Conservation (phyloP, 2,329 filamentous ascomycete species). For the Microsporum audouinii region DNA sequence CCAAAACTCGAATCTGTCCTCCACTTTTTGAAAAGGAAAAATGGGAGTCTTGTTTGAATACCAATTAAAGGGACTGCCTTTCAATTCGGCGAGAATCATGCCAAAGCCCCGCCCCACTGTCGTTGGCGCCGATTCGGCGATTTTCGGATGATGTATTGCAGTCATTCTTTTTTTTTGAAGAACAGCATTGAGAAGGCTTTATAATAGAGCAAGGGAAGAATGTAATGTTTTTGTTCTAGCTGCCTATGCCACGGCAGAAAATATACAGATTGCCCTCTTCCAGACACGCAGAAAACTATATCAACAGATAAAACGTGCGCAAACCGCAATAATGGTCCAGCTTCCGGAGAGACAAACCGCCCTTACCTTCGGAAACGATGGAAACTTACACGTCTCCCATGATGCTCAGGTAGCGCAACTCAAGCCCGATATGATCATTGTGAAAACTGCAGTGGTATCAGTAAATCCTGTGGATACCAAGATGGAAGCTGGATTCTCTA, state of each 20-base stretch:
- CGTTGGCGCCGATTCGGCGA: background rate
- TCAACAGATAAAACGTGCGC: background rate
- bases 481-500: conserved; percentile 15
- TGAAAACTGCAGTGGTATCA: conserved; percentile 16
- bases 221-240: background rate
- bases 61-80: background rate
- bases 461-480: conserved; percentile 21
- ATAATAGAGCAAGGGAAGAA: background rate
- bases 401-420: background rate
- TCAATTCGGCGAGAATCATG: background rate
- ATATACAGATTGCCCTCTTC: background rate
- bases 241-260: background rate
- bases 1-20: background rate
- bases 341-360: background rate
- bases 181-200: background rate
- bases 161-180: background rate
- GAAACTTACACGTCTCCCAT: background rate
- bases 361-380: background rate
- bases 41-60: background rate
- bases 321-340: background rate
- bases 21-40: no score
- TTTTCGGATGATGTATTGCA: background rate
- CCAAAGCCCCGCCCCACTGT: background rate
- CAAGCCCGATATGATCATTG: conserved; percentile 8
- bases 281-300: background rate